Percentiles rank a stretch among this genome's conserved stretches.
Conservation (phyloP, 208 protist species). For the Balamuthia mandrillaris region DNA sequence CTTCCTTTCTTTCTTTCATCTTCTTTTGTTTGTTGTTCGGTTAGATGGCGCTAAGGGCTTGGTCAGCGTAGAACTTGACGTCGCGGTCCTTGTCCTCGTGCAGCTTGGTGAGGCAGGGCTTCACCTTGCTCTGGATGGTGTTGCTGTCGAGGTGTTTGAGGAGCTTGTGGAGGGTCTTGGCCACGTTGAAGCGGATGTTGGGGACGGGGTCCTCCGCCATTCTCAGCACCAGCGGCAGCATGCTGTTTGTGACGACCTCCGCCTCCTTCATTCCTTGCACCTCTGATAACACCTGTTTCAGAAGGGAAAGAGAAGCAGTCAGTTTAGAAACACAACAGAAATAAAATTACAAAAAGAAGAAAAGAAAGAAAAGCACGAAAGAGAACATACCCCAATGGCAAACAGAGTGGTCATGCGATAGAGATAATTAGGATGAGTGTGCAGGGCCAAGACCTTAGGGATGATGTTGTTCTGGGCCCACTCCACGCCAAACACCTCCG, state of each 20-base stretch:
- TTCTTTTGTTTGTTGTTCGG: too few species aligned
- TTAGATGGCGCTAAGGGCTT: conserved; percentile 56
- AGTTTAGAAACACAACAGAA: background rate
- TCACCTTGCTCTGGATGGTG: conserved; percentile 50
- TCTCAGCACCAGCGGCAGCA: conserved; percentile 70
- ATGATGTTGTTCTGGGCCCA: conserved; percentile 78
- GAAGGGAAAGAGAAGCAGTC: background rate
- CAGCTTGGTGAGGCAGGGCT: conserved; percentile 61
- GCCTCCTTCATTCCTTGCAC: conserved; percentile 45
- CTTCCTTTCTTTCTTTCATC: too few species aligned
- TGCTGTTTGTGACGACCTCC: conserved; percentile 44
- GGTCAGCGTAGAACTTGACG: conserved; percentile 75
- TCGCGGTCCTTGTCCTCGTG: conserved; percentile 71
- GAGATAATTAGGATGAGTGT: conserved; percentile 77
- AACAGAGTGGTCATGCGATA: conserved; percentile 83
- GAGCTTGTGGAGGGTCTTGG: conserved; percentile 71
- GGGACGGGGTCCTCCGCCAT: conserved; percentile 74
- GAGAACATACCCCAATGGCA: conserved; percentile 61
- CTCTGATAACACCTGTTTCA: conserved; percentile 22
- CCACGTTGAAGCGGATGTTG: conserved; percentile 84
- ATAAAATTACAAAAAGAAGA: background rate
- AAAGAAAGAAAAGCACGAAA: background rate
- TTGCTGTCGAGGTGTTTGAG: conserved; percentile 47
- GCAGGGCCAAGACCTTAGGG: conserved; percentile 71
- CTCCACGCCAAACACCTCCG: conserved; percentile 77